phyloP scores from a whole-genome alignment of 2,329 filamentous ascomycete species.

The Exophiala lecanii-corni region DNA sequence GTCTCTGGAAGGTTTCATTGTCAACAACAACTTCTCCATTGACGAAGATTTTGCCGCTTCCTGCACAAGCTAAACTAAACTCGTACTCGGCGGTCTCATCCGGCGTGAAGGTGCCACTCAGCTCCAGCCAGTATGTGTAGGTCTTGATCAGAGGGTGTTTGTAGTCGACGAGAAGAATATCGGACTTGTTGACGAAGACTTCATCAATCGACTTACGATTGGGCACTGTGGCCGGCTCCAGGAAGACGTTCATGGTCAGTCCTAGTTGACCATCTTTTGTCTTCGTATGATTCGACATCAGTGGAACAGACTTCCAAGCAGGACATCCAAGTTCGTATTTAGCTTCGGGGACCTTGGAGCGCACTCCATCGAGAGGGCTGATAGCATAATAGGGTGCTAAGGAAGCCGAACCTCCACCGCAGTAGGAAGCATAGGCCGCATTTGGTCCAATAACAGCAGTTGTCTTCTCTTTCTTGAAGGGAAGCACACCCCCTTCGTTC shows the following conservation, averaged over 20 bases:
- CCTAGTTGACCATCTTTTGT: slow-evolving; percentile 52
- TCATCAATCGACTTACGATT: slow-evolving; percentile 51
- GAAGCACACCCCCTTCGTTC: slow-evolving; percentile 62
- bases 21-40: slow-evolving; percentile 61
- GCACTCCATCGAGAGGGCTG: slow-evolving; percentile 42
- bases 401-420: slow-evolving; percentile 63
- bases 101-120: slow-evolving; percentile 57
- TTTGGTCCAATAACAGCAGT: slow-evolving; percentile 54
- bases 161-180: slow-evolving; percentile 51
- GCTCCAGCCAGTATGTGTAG: slow-evolving; percentile 54
- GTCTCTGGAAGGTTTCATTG: slow-evolving; percentile 59
- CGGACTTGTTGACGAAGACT: slow-evolving; percentile 39
- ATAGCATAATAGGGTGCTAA: slow-evolving; percentile 43
- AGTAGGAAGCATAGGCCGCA: slow-evolving; percentile 43
- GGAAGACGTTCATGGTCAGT: slow-evolving; percentile 60
- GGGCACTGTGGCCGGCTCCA: slow-evolving; percentile 49
- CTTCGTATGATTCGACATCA: slow-evolving; percentile 51
- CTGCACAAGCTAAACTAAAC: slow-evolving; percentile 62
- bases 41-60: slow-evolving; percentile 61
- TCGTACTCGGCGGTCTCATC: slow-evolving; percentile 60
- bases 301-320: slow-evolving; percentile 60
- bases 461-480: slow-evolving; percentile 45
- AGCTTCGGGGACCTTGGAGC: slow-evolving; percentile 34
- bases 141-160: slow-evolving; percentile 49
- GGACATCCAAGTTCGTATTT: slow-evolving; percentile 58